These are phyloP conservation scores for Acer yangbiense DNA, from an alignment of 345 rosid species.

Conservation along the genomic window DNA sequence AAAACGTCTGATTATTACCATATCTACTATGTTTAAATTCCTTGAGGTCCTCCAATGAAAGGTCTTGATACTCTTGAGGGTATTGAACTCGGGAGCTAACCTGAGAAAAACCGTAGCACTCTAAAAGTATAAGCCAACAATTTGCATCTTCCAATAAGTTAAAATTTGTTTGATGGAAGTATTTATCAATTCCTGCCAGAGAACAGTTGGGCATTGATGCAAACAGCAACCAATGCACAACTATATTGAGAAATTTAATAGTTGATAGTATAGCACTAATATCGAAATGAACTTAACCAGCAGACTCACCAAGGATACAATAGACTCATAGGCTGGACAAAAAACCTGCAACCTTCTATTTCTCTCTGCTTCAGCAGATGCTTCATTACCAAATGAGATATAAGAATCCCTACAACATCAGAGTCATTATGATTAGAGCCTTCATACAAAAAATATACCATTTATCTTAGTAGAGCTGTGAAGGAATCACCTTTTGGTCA, in stretches of 20 bases:
- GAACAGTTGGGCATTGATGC: neutral
- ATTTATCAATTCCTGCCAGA: constrained; percentile 11
- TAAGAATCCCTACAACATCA: constrained; percentile 70
- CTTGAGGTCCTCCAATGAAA: constrained; percentile 91
- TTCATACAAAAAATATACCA: constrained; percentile 20
- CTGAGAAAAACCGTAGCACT: constrained; percentile 37
- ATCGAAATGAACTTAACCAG: constrained; percentile 14
- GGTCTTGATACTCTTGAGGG: constrained; percentile 84
- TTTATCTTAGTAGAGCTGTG: constrained; percentile 18
- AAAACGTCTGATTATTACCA: constrained; percentile 52
- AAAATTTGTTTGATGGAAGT: neutral
- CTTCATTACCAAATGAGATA: constrained; percentile 65
- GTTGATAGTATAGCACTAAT: neutral
- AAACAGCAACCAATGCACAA: constrained; percentile 4
- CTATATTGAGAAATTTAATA: neutral
- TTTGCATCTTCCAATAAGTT: neutral
- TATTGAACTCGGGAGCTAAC: constrained; percentile 95
- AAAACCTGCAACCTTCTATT: constrained; percentile 80
- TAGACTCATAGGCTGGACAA: constrained; percentile 70
- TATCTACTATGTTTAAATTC: constrained; percentile 97
- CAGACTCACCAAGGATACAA: constrained; percentile 85
- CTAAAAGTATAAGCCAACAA: constrained; percentile 5
- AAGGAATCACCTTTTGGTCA: constrained; percentile 72
- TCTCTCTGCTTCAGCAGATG: constrained; percentile 79
- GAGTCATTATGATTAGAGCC: constrained; percentile 25